Conservation (phyloP, 2,329 filamentous ascomycete species). For the Monosporascus sp. region DNA sequence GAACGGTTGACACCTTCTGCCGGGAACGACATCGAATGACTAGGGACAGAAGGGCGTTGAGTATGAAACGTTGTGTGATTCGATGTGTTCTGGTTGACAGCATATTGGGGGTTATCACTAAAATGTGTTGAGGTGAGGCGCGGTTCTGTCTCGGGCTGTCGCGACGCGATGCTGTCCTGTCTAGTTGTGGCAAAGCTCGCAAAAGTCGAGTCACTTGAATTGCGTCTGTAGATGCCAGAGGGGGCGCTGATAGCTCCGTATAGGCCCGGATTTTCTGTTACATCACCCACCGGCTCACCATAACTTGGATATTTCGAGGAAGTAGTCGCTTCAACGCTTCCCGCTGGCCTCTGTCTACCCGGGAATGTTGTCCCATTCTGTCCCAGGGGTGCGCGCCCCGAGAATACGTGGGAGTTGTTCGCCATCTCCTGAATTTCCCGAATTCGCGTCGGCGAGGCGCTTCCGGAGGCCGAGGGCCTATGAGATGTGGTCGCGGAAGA, state of each 20-base stretch:
- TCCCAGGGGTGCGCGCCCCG: constrained; percentile 41
- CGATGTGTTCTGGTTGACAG: constrained; percentile 9
- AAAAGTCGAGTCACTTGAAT: constrained; percentile 20
- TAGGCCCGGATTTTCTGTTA: constrained; percentile 10
- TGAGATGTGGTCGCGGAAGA: constrained; percentile 38
- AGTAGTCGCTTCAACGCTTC: constrained; percentile 41
- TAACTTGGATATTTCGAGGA: constrained; percentile 31
- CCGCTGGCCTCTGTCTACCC: constrained; percentile 30
- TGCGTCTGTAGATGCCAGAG: constrained; percentile 16
- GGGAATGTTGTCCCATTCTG: constrained; percentile 28
- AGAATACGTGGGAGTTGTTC: constrained; percentile 40
- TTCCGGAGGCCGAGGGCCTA: constrained; percentile 41
- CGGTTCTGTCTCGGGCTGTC: constrained; percentile 15
- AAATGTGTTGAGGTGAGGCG: constrained; percentile 12
- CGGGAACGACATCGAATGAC: constrained; percentile 9
- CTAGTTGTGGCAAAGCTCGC: constrained; percentile 8
- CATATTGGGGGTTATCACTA: constrained; percentile 10
- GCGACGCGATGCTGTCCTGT: constrained; percentile 10
- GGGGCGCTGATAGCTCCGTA: constrained; percentile 9
- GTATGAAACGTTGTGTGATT: constrained; percentile 9
- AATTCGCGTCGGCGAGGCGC: constrained; percentile 53
- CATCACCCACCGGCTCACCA: constrained; percentile 22
- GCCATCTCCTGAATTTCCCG: constrained; percentile 44
- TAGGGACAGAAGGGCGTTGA: constrained; percentile 18
- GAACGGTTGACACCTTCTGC: constrained; percentile 11